Percentiles rank a stretch among this genome's conserved stretches.
Conservation (phyloP, 1,139 yeast genomes). For the Suhomyces guaymorum region DNA sequence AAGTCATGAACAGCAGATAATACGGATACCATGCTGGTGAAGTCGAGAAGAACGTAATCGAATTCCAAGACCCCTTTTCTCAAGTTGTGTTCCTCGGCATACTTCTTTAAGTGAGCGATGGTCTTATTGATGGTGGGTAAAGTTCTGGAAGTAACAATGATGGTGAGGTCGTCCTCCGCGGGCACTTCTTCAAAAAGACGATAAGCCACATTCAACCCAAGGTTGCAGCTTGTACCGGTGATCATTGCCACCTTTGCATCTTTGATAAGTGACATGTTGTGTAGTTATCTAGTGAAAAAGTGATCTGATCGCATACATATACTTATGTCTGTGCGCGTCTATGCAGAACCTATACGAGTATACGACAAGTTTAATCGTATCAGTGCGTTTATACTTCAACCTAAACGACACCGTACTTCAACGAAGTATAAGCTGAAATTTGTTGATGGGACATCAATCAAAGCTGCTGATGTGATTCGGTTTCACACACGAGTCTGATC, state of each 20-base stretch:
- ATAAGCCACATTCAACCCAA: slow-evolving; percentile 84
- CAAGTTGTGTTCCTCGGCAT: slow-evolving; percentile 38
- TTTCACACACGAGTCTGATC: too few relatives aligned
- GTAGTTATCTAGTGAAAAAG: not conserved
- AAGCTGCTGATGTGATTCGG: too few relatives aligned
- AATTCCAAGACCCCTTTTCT: slow-evolving; percentile 63
- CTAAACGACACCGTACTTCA: too few relatives aligned
- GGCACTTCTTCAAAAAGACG: slow-evolving; percentile 66
- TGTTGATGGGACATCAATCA: too few relatives aligned
- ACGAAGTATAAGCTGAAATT: too few relatives aligned
- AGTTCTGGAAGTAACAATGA: slow-evolving; percentile 86
- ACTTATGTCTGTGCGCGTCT: not conserved
- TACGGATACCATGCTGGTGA: slow-evolving; percentile 87
- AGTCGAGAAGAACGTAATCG: slow-evolving; percentile 85
- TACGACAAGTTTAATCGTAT: too few relatives aligned
- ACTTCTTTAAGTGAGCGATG: slow-evolving; percentile 59
- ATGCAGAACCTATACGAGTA: slow-evolving; percentile 1
- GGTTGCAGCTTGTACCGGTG: slow-evolving; percentile 60
- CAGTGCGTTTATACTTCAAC: not conserved
- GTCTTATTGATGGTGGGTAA: slow-evolving; percentile 79
- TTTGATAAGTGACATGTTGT: slow-evolving; percentile 19
- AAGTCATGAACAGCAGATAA: slow-evolving; percentile 73
- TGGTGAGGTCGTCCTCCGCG: slow-evolving; percentile 57
- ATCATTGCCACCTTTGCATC: slow-evolving; percentile 42
- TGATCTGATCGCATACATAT: not conserved